Evolutionary conservation across 2,329 filamentous ascomycete species (phyloP), one percentile per base, ranked within the genome.

Genomic region (Trichoderma citrinoviride): DNA sequence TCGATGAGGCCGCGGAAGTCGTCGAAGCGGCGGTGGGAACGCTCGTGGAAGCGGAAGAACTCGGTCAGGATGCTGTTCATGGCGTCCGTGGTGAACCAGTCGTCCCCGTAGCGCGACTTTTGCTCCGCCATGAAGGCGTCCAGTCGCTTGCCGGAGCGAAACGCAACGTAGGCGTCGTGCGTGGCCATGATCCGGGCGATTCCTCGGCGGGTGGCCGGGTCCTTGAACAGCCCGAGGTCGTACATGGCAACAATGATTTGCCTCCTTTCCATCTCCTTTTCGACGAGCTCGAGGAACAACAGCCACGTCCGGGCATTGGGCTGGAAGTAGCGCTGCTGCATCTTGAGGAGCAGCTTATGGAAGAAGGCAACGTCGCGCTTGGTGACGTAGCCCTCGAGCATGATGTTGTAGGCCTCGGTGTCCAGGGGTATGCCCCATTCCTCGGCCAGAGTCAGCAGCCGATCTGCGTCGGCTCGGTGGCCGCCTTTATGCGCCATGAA

Each of bases 191-290:
- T 74, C 12, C 70, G 68, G 3, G 81, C 79, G 25, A 84, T 73
- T 10, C 71, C 72, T 7, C 73, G 74, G 7, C 78, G 72, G 1
- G 77, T 77, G 0, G 69, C 69, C 0, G 73, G 72, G 25, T 77
- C 74, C 7, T 76, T 70, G 46, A 85, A 74, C 55, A 83, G 74
- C 25, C 79, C 79, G 19, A 78, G 74, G 41, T 77, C 72, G 62
- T 80, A 75, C 81, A 85, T 84, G 64, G 76, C 74, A 14, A 77
- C 76, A 33, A 85, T 71, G 33, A 83, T 73, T 68, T 81, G 79
- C 25, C 78, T 77, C 58, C 78, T 77, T 56, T 81, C 78, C n/a
- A 85, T 81, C 71, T 88, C 86, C 12, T 83, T 83, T 73, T 85
- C 83, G 65, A 90, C 83, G 50, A 85, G 75, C n/a, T 75, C 73